Evolutionary conservation across 805 yeast species (phyloP), one percentile per base, ranked within the genome.

Genomic region (Myxozyma vanderwaltii): DNA sequence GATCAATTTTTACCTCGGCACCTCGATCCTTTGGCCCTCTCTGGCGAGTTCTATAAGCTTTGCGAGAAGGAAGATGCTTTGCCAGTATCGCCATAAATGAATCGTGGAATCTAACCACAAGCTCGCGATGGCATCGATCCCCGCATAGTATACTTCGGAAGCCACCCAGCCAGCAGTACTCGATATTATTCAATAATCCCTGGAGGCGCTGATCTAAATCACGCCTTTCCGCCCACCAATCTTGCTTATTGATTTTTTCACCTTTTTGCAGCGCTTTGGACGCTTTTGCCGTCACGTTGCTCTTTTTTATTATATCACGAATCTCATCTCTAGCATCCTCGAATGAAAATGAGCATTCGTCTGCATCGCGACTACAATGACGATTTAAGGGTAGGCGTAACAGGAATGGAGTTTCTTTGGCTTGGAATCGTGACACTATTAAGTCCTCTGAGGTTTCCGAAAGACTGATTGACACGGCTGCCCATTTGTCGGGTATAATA

Each of bases 211-310:
- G 70, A 70, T 92, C 97, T 17, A 91, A 74, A 0, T 71, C 73
- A 56, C 81, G 82, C 50, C 97, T 75, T 29, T 75, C 74, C 41
- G 78, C 77, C 96, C 97, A 94, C 97, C 97, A 92, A 6, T 74
- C 63, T 47, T 78, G 79, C 86, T 43, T 83, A 86, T 46, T 80
- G 0, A 92, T 86, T 27, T 51, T 56, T 4, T 49, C 58, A 7
- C 54, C 57, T 10, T 54, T 33, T 27, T 19, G 54, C 8, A 61
- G 19, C 23, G n/a, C 35, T 17, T 43, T 54, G 4, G 65, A 59
- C 1, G 61, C 55, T 24, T 61, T 61, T 8, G 64, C 54, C 0
- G 89, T 81, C 2, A 71, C 66, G 63, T 88, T 84, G 69, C 92
- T 90, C 53, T 78, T 77, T 0, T 71, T 63, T 23, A 91, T 85